Percentiles rank a stretch among this genome's conserved stretches.
Evolutionary conservation across 495 filamentous ascomycete species (phyloP).

Genomic region (Aspergillus sparsus): DNA sequence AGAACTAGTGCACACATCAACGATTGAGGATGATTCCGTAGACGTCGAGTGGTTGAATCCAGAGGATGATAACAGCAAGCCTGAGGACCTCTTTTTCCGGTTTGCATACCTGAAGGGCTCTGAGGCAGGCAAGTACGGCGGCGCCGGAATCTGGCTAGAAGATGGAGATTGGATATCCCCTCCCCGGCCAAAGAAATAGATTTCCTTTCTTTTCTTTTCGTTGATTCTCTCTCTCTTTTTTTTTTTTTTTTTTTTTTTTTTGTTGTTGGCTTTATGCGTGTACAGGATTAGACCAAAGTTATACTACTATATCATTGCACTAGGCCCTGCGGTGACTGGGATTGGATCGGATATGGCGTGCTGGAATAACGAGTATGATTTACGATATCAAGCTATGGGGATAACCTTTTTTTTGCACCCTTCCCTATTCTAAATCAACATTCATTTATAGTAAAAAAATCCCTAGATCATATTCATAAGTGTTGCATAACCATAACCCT

Average conservation of each 20-base stretch:
- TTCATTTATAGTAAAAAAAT: too few species aligned
- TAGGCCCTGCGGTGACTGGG: slow-evolving; percentile 6
- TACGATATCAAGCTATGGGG: not conserved
- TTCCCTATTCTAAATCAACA: too few species aligned
- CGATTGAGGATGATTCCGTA: slow-evolving; percentile 21
- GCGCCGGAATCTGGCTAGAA: slow-evolving; percentile 72
- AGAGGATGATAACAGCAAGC: slow-evolving; percentile 37
- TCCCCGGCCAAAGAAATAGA: slow-evolving; percentile 31
- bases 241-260: slow-evolving; percentile 1
- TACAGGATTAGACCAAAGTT: slow-evolving; percentile 8
- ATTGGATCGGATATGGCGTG: slow-evolving; percentile 7
- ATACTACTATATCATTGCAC: not conserved
- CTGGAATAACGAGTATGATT: not conserved
- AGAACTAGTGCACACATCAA: slow-evolving; percentile 34
- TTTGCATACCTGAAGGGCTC: slow-evolving; percentile 79
- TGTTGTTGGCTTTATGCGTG: not conserved
- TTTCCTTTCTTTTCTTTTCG: not conserved
- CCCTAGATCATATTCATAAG: too few species aligned
- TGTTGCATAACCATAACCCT: too few species aligned
- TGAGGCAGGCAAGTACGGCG: slow-evolving; percentile 71
- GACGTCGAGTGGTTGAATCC: slow-evolving; percentile 35
- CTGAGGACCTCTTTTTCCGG: slow-evolving; percentile 73
- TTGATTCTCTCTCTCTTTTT: not conserved
- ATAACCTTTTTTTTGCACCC: too few species aligned
- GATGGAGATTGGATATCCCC: slow-evolving; percentile 68